These are phyloP conservation scores for Pythium folliculosum DNA, from an alignment of 352 stramenopile genomes.

Conservation along the genomic window DNA sequence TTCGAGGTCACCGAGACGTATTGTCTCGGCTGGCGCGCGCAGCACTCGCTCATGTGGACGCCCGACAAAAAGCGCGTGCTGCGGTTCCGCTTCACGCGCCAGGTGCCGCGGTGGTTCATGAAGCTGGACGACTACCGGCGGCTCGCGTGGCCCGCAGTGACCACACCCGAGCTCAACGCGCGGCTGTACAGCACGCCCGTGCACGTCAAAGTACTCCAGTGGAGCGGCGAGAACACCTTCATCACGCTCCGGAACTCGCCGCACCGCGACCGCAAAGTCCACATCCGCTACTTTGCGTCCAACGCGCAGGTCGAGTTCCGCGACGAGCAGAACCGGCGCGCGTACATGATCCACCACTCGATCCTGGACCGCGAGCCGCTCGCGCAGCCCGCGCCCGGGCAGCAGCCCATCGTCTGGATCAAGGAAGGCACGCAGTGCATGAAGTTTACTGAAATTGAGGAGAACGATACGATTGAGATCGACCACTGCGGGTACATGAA, in stretches of 20 bases:
- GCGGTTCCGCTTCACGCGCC: slow-evolving; percentile 28
- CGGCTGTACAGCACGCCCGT: slow-evolving; percentile 26
- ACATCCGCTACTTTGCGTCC: slow-evolving; percentile 26
- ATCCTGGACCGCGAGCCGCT: slow-evolving; percentile 20
- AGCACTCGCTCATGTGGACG: slow-evolving; percentile 19
- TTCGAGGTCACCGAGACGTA: slow-evolving; percentile 26
- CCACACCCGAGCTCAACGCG: slow-evolving; percentile 22
- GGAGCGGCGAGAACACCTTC: slow-evolving; percentile 23
- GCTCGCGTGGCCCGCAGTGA: slow-evolving; percentile 19
- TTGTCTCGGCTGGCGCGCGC: slow-evolving; percentile 27
- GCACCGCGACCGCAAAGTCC: slow-evolving; percentile 12
- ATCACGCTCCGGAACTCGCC: slow-evolving; percentile 28
- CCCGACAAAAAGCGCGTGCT: slow-evolving; percentile 17
- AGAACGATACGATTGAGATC: slow-evolving; percentile 29
- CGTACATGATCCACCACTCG: slow-evolving; percentile 23
- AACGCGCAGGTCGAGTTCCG: slow-evolving; percentile 25
- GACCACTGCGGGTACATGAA: slow-evolving; percentile 28
- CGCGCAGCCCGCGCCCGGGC: neutral
- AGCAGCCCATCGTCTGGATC: slow-evolving; percentile 26
- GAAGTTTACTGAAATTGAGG: slow-evolving; percentile 27
- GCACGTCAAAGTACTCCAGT: slow-evolving; percentile 25
- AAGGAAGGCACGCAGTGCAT: slow-evolving; percentile 30
- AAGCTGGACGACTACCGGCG: slow-evolving; percentile 19
- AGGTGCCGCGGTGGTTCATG: slow-evolving; percentile 23
- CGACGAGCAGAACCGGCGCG: slow-evolving; percentile 12